Evolutionary conservation across 257 asterid species (phyloP), one percentile per base, ranked within the genome.

Genomic region (Nicotiana tomentosiformis): DNA sequence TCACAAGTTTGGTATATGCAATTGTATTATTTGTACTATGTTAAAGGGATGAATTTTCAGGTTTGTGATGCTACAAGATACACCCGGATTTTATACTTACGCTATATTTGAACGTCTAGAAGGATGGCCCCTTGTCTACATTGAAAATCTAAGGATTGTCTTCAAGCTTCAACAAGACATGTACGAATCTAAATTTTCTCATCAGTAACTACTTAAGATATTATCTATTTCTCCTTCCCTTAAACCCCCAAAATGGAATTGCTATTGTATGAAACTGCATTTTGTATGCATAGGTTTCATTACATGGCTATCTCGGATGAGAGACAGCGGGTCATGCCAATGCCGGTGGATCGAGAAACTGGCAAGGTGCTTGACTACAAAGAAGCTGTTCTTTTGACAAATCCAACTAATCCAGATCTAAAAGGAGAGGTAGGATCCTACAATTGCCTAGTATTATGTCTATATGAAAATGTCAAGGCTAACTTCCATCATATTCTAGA

Each of bases 231-330:
- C 5, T 20, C 66, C 33, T 16, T 23, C 33, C 30, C 30, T 14
- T 10, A 7, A 60, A 2, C 3, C 66, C 32, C 33, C 66, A 4
- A 61, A 43, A 61, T 20, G 9, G 16, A 2, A 5, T 12, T 65
- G 5, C 32, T 30, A 32, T 49, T 17, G 4, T 46, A 61, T 7
- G 78, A 69, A 32, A 10, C 32, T 37, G 61, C 26, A 32, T 30
- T 10, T 77, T 43, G 33, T 65, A 7, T 37, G 49, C 83, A 1
- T 76, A 95, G 99, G 96, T 95, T 93, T 86, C 86, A 90, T 39
- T 95, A 77, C 87, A 95, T 95, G 99, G 95, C 97, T 7, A 87
- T 93, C 35, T 91, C 97, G 10, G 98, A 95, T 61, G 95, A 90
- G 67, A 88, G 92, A 39, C 99, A 95, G 69, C 87, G 97, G 84